Evolutionary conservation across 2,329 filamentous ascomycete genomes (phyloP), one percentile per base, ranked within the genome.

Genomic region (Aspergillus sp.): DNA sequence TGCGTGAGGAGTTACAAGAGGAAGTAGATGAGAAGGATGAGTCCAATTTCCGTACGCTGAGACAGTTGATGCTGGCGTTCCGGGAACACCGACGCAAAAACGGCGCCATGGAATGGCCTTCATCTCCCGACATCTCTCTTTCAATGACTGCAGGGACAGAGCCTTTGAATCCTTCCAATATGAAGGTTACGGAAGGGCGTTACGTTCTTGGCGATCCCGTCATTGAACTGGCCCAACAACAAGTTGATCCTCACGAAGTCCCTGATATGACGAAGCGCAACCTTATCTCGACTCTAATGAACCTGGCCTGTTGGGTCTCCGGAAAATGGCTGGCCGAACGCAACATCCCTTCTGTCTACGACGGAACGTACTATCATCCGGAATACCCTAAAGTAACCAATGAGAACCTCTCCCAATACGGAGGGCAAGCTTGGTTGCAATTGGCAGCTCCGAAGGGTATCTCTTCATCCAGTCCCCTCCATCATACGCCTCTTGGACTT

Each of bases 401-500:
- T 65, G 73, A 68, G 66, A 80, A 67, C 9, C 71, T 78, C n/a
- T 63, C 73, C 30, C 67, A 78, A n/a, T 83, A 81, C 57, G 70
- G 80, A 8, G 69, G 74, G 4, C 67, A 76, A 2, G 60, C 76
- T 9, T 76, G 82, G 79, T 63, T 74, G 65, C 57, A 70, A 15
- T 60, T 70, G 39, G 66, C 67, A n/a, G 59, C 72, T 13, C 78
- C 78, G 2, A 71, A 71, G 59, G 77, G 78, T 1, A 73, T 81
- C 13, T 74, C 82, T 15, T 77, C 80, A 36, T 80, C 79, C 2
- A 74, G 68, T 3, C 83, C 85, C 1, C 62, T 82, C 19, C 76
- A 73, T 13, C 85, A 88, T 66, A 71, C 74, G 4, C 71, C 80
- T 7, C 74, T 88, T 2, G 85, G 84, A 38, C 72, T 85, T 28